These are phyloP conservation scores for Ophiostoma pallidulum DNA, from an alignment of 2,329 filamentous ascomycete genomes.

Conservation along the genomic window DNA sequence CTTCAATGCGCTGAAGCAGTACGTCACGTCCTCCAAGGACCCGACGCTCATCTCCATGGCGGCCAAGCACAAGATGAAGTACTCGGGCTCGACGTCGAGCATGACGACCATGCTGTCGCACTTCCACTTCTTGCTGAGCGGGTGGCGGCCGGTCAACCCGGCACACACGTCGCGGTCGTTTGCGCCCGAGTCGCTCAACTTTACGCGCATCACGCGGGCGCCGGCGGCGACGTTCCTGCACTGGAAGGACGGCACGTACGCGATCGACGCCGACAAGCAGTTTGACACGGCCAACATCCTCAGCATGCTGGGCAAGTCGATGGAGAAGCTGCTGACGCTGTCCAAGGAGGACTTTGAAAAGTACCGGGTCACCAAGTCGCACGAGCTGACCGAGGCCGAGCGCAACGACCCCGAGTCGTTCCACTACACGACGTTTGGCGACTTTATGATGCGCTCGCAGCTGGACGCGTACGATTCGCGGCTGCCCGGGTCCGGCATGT, in stretches of 20 bases:
- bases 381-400: constrained; percentile 62
- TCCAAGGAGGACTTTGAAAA: constrained; percentile 76
- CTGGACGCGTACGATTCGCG: constrained; percentile 82
- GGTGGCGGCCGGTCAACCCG: constrained; percentile 66
- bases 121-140: constrained; percentile 84
- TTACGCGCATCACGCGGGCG: constrained; percentile 61
- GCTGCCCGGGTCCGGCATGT: constrained; percentile 84
- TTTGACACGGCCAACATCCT: constrained; percentile 78
- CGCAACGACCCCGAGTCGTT: constrained; percentile 66
- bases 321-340: constrained; percentile 89
- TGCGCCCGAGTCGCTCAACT: constrained; percentile 48
- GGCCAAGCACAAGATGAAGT: constrained; percentile 59
- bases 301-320: constrained; percentile 85
- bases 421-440: constrained; percentile 77
- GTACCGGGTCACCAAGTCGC: constrained; percentile 61
- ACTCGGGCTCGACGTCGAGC: constrained; percentile 91
- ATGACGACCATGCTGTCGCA: constrained; percentile 84
- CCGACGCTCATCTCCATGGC: constrained; percentile 59
- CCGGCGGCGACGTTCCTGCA: constrained; percentile 76
- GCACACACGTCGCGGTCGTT: constrained; percentile 60
- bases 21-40: constrained; percentile 88
- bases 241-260: constrained; percentile 76
- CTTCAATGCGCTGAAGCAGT: constrained; percentile 74
- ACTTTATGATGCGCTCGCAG: constrained; percentile 92
- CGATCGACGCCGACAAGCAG: constrained; percentile 93